Base-by-base conservation (phyloP, 306 rosid species). In the Oemleria cerasiformis region DNA sequence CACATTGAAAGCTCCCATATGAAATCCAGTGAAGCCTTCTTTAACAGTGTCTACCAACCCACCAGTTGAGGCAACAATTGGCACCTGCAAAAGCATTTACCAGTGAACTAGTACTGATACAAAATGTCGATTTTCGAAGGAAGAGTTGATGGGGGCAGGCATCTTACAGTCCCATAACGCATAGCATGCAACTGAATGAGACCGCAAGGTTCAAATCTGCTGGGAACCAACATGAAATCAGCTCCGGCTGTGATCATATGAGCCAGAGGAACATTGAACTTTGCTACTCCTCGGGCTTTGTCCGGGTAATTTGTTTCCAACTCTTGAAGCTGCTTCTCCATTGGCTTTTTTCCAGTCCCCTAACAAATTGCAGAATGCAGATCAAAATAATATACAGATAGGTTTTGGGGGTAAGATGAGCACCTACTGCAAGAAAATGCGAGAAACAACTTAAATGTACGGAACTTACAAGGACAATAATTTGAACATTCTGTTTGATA, bases 151-250 rank as follows among this genome's bases (percentile, higher is more conserved):
- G 41, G 42, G 6, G 43, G 12, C 44, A 77, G 19, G 55, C 23
- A 65, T 25, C 42, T 7, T 88, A 90, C 94, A 4, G 90, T 83
- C 84, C 94, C 97, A 12, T 88, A 90, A 68, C 90, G 92, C 97
- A 90, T 90, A 49, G 97, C 94, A 55, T 90, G 97, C 70, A 90
- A 41, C 75, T 90, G 97, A 82, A 90, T 90, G 72, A 90, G 90
- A 40, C 97, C 97, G 67, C 97, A 88, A 41, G 97, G 97, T 78
- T 90, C 97, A 73, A 88, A 86, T 86, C 94, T 84, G 77, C 94
- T 90, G 39, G 96, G 94, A 76, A 88, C 59, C 79, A 88, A 40
- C 48, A 90, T 77, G 67, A 86, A 90, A 76, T 90, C 92, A 63
- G 90, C 96, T 68, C 88, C 96, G 11, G 87, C 97, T 36, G 85